Conservation (phyloP, 805 yeast genomes). For the Teunomyces kruisii region DNA sequence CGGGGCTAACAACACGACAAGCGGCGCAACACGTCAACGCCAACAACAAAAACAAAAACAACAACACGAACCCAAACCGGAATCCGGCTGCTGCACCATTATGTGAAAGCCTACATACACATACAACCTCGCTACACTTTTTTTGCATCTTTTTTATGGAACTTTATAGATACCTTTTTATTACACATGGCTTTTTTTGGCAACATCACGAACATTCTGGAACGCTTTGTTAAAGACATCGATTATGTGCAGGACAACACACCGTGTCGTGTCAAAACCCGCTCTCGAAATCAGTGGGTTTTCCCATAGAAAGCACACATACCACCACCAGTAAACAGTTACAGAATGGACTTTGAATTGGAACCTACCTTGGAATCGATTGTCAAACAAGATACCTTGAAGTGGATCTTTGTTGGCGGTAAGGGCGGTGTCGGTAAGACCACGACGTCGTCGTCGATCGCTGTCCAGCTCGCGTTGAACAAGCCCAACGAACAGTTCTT, state of each 20-base stretch:
- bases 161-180: neutral
- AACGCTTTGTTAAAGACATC: no score
- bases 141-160: neutral
- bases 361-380: slow-evolving; percentile 74
- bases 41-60: no score
- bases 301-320: no score
- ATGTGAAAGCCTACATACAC: neutral
- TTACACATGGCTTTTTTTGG: neutral
- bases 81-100: neutral
- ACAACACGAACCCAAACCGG: neutral
- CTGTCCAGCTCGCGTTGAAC: slow-evolving; percentile 85
- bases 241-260: neutral
- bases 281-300: no score
- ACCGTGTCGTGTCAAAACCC: neutral
- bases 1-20: neutral
- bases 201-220: neutral
- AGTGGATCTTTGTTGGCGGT: slow-evolving; percentile 99
- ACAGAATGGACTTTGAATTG: slow-evolving; percentile 54
- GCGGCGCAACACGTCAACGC: neutral
- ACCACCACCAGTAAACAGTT: neutral
- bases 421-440: slow-evolving; percentile 99
- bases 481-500: slow-evolving; percentile 81
- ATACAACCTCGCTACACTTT: neutral
- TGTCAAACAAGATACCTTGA: slow-evolving; percentile 62
- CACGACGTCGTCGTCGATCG: slow-evolving; percentile 92